phyloP scores from a whole-genome alignment of 164 flowering plant species.

The Stephania japonica region DNA sequence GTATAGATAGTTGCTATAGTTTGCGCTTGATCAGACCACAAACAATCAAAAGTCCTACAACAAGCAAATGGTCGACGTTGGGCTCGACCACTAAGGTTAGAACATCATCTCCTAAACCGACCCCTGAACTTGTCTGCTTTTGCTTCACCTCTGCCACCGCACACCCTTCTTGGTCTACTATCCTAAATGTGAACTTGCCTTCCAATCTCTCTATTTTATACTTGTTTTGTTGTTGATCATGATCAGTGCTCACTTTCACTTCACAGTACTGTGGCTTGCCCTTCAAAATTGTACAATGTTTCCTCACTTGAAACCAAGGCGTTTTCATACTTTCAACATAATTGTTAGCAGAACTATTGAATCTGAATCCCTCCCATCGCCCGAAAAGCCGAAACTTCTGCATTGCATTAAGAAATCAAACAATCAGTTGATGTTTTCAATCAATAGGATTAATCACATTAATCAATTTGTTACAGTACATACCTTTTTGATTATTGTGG shows the following conservation, averaged over 20 bases:
- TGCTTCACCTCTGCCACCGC: conserved; percentile 46
- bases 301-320: conserved; percentile 36
- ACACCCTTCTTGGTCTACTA: conserved; percentile 18
- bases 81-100: conserved; percentile 35
- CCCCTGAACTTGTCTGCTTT: conserved; percentile 24
- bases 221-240: conserved; percentile 2
- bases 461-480: background rate
- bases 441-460: background rate
- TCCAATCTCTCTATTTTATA: conserved; percentile 13
- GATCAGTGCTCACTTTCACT: conserved; percentile 16
- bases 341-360: background rate
- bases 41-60: conserved; percentile 29
- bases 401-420: background rate
- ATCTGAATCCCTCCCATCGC: conserved; percentile 27
- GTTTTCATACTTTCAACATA: conserved; percentile 4
- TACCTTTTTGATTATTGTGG: conserved; percentile 29
- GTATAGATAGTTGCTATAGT: conserved; percentile 7
- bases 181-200: conserved; percentile 21
- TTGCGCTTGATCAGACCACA: conserved; percentile 21
- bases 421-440: background rate
- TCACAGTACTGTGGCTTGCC: conserved; percentile 14
- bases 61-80: conserved; percentile 26
- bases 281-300: conserved; percentile 12
- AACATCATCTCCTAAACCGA: conserved; percentile 36
- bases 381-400: conserved; percentile 21